Percentiles rank a stretch among this genome's conserved stretches.
These are phyloP conservation scores for Sarocladium kiliense DNA, from an alignment of 2,329 filamentous ascomycete genomes.

Conservation along the genomic window DNA sequence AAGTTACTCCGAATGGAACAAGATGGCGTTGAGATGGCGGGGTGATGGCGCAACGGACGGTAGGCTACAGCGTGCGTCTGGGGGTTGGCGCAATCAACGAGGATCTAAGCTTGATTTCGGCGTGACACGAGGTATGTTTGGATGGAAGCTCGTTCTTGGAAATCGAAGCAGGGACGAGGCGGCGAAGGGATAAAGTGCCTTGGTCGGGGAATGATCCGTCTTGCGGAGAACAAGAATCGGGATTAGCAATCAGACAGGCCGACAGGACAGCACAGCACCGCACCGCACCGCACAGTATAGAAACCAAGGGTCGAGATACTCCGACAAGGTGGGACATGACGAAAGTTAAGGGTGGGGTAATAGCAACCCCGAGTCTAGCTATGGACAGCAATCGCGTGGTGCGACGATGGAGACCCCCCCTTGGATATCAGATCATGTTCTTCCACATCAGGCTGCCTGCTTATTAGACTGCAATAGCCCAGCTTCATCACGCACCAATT, in stretches of 20 bases:
- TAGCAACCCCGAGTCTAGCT: not conserved
- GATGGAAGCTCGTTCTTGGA: too few relatives aligned
- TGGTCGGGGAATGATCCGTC: too few relatives aligned
- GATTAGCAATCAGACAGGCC: too few relatives aligned
- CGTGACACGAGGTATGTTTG: too few relatives aligned
- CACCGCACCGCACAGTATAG: too few relatives aligned
- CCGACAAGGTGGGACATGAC: not conserved
- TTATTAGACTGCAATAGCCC: not conserved
- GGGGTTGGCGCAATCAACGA: not conserved
- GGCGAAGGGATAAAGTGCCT: too few relatives aligned
- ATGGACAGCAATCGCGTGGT: not conserved
- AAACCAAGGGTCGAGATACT: not conserved
- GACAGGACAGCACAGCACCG: too few relatives aligned
- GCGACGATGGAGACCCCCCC: not conserved
- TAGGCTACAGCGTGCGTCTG: not conserved
- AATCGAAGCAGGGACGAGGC: too few relatives aligned
- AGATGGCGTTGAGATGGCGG: not conserved
- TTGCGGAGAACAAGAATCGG: too few relatives aligned
- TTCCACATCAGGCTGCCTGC: not conserved
- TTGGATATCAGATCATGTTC: not conserved
- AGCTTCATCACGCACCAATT: not conserved
- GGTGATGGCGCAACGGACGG: not conserved
- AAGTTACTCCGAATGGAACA: not conserved
- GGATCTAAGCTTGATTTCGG: not conserved
- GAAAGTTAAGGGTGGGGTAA: too few relatives aligned